These are phyloP conservation scores for Pterocarpus macrocarpus DNA, from an alignment of 306 rosid genomes.

Conservation along the genomic window DNA sequence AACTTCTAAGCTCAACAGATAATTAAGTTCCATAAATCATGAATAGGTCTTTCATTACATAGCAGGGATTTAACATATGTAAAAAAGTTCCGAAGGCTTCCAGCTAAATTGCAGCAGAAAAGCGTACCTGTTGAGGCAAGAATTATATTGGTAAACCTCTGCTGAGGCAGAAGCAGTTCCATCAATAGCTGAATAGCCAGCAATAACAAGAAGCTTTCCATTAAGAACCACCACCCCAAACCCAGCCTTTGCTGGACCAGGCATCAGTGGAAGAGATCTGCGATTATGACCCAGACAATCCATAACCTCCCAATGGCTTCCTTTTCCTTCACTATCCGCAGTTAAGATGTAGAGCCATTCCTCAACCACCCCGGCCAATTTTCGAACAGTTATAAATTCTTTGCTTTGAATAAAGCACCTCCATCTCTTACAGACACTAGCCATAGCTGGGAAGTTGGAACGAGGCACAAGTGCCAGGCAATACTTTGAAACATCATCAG, in stretches of 20 bases:
- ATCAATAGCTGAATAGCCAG: conserved; percentile 67
- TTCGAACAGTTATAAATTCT: conserved; percentile 75
- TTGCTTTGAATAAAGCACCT: conserved; percentile 81
- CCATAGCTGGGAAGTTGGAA: conserved; percentile 71
- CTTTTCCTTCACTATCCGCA: conserved; percentile 64
- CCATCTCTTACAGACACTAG: conserved; percentile 87
- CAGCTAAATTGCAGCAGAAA: conserved; percentile 37
- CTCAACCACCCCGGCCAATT: conserved; percentile 80
- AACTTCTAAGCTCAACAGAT: neutral
- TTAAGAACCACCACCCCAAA: conserved; percentile 81
- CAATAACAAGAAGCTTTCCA: conserved; percentile 93
- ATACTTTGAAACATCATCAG: conserved; percentile 89
- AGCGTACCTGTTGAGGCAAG: conserved; percentile 76
- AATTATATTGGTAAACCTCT: conserved; percentile 82
- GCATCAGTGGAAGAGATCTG: conserved; percentile 77
- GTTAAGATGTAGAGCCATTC: conserved; percentile 94
- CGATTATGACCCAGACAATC: conserved; percentile 73
- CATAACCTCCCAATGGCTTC: conserved; percentile 91
- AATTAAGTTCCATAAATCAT: conserved; percentile 14
- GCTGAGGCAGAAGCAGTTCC: conserved; percentile 66
- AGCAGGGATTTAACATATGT: neutral
- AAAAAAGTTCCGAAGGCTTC: neutral
- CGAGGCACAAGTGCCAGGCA: conserved; percentile 97
- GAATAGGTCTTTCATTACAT: neutral
- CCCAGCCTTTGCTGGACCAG: conserved; percentile 74